Evolutionary conservation across 208 protist genomes (phyloP).

Genomic region (Leishmania guyanensis): DNA sequence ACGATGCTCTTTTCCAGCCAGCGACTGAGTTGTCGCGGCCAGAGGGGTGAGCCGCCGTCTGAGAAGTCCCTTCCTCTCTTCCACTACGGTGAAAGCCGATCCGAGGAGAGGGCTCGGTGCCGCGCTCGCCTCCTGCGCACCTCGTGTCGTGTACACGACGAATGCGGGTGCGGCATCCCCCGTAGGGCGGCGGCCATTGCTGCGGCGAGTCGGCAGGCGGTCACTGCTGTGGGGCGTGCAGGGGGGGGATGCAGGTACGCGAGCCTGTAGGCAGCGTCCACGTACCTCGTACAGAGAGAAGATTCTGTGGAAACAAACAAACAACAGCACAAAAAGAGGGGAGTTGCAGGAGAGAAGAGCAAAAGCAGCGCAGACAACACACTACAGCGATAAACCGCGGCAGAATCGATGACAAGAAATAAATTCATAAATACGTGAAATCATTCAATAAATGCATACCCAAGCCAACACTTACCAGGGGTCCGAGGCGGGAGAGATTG

Average conservation of each 20-base stretch:
- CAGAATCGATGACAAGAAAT: no score
- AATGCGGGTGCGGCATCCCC: background rate
- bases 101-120: background rate
- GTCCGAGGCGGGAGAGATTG: background rate
- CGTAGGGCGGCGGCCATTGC: background rate
- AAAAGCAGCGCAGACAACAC: background rate
- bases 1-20: slow-evolving; percentile 14
- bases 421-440: no score
- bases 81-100: slow-evolving; percentile 21
- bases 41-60: slow-evolving; percentile 27
- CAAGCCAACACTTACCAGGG: background rate
- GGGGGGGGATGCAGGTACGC: background rate
- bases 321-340: no score
- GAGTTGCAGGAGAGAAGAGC: no score
- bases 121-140: background rate
- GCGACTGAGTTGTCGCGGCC: slow-evolving; percentile 16
- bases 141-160: background rate
- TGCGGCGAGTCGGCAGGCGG: background rate
- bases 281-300: no score
- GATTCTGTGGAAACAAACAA: no score
- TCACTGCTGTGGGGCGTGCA: background rate
- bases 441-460: no score
- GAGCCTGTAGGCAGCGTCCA: no score
- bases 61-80: slow-evolving; percentile 14
- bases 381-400: no score